Conservation (phyloP, 257 asterid genomes). For the Gynochthodes officinalis region DNA sequence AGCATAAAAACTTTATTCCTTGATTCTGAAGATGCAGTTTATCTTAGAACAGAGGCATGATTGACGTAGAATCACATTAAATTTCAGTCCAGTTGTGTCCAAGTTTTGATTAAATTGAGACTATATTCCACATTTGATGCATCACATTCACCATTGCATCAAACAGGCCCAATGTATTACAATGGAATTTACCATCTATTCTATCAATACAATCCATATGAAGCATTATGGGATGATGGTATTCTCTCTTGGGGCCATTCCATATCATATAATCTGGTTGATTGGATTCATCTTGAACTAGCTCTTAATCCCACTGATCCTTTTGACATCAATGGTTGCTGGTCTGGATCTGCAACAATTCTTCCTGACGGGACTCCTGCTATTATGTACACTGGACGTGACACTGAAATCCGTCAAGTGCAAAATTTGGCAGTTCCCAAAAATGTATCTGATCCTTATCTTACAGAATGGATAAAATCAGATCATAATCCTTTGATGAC, state of each 20-base stretch:
- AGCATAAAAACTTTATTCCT: background rate
- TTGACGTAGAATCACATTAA: background rate
- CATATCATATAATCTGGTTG: slow-evolving; percentile 62
- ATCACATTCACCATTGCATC: background rate
- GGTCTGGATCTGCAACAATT: slow-evolving; percentile 82
- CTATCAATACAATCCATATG: slow-evolving; percentile 81
- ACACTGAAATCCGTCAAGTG: slow-evolving; percentile 42
- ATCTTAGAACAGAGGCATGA: background rate
- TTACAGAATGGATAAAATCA: slow-evolving; percentile 63
- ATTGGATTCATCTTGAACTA: slow-evolving; percentile 52
- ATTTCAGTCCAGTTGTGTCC: background rate
- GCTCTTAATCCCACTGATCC: slow-evolving; percentile 69
- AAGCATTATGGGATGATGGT: slow-evolving; percentile 64
- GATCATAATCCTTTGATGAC: slow-evolving; percentile 52
- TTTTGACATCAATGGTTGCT: slow-evolving; percentile 58
- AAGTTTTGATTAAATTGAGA: background rate
- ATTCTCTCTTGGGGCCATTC: slow-evolving; percentile 76
- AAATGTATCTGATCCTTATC: slow-evolving; percentile 55
- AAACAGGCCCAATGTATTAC: slow-evolving; percentile 73
- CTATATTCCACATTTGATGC: background rate
- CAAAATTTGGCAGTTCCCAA: slow-evolving; percentile 68
- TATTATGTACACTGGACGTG: slow-evolving; percentile 69
- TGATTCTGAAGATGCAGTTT: background rate
- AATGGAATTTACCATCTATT: slow-evolving; percentile 80
- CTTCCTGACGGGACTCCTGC: slow-evolving; percentile 63